Evolutionary conservation across 352 stramenopile genomes (phyloP).

Genomic region (Pythium apleroticum): DNA sequence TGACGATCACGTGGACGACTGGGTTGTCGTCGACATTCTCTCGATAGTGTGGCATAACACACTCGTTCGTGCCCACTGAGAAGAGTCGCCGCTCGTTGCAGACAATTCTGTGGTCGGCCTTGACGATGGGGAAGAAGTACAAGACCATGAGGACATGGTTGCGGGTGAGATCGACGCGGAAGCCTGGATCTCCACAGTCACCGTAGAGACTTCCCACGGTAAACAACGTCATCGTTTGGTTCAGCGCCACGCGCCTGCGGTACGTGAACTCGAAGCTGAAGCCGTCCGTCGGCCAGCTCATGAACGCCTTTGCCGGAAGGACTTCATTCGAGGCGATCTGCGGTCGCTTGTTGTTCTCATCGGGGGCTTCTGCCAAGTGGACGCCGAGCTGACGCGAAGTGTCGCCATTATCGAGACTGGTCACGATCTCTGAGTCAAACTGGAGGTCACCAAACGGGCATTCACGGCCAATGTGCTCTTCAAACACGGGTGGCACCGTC

Average conservation of each 20-base stretch:
- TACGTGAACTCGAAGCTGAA: slow-evolving; percentile 75
- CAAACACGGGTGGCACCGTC: slow-evolving; percentile 25
- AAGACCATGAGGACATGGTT: slow-evolving; percentile 59
- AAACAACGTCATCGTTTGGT: slow-evolving; percentile 70
- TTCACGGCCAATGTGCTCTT: slow-evolving; percentile 22
- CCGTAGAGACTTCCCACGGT: slow-evolving; percentile 64
- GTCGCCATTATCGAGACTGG: slow-evolving; percentile 32
- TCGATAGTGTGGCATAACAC: slow-evolving; percentile 34
- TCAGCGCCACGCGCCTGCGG: slow-evolving; percentile 33
- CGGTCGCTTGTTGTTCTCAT: slow-evolving; percentile 32
- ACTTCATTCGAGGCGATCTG: slow-evolving; percentile 58
- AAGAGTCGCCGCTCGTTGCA: slow-evolving; percentile 61
- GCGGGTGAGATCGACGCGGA: slow-evolving; percentile 62
- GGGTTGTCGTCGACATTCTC: slow-evolving; percentile 40
- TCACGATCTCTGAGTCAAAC: slow-evolving; percentile 48
- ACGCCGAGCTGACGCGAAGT: slow-evolving; percentile 46
- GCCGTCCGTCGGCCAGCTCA: slow-evolving; percentile 23
- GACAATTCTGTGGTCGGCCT: slow-evolving; percentile 26
- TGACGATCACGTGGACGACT: slow-evolving; percentile 57
- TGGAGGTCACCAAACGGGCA: slow-evolving; percentile 72
- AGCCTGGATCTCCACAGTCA: slow-evolving; percentile 60
- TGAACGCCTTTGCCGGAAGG: slow-evolving; percentile 54
- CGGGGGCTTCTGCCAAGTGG: slow-evolving; percentile 33
- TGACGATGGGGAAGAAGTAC: slow-evolving; percentile 56
- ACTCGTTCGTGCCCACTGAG: slow-evolving; percentile 27